Conservation (phyloP, 1,284 basidiomycete genomes). For the Cryptococcus floricola region DNA sequence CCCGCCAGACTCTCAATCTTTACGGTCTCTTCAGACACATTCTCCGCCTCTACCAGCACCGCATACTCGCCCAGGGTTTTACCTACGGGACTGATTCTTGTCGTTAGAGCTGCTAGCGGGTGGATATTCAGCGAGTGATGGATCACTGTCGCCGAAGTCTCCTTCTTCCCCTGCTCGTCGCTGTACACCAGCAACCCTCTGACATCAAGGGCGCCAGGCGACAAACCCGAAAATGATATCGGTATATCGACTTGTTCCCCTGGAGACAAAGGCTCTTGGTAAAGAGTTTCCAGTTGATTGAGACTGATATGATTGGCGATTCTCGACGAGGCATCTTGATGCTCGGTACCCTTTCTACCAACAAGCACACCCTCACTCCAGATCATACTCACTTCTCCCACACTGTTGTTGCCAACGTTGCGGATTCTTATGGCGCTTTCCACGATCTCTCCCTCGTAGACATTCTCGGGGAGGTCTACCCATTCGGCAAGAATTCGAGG, state of each 20-base stretch:
- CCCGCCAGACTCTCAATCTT: conserved; percentile 3
- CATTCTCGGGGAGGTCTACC: conserved; percentile 19
- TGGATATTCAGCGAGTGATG: conserved; percentile 17
- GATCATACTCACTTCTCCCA: conserved; percentile 37
- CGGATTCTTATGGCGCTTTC: conserved; percentile 24
- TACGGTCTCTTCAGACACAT: conserved; percentile 4
- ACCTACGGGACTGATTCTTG: conserved; percentile 4
- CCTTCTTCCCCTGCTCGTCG: conserved; percentile 13
- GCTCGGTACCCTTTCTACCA: conserved; percentile 14
- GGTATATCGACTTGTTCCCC: conserved; percentile 23
- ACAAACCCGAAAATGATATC: conserved; percentile 17
- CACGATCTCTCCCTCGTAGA: conserved; percentile 43
- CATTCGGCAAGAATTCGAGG: conserved; percentile 40
- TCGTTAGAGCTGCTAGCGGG: conserved; percentile 13
- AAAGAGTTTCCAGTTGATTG: conserved; percentile 13
- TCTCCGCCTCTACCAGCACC: conserved; percentile 6
- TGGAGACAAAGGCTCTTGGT: conserved; percentile 18
- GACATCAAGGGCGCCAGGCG: conserved; percentile 23
- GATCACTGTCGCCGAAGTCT: conserved; percentile 12
- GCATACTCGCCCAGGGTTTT: not conserved
- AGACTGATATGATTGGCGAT: conserved; percentile 27
- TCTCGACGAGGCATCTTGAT: conserved; percentile 14
- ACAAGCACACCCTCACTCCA: conserved; percentile 28
- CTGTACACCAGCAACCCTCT: conserved; percentile 26
- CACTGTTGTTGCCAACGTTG: conserved; percentile 36